Evolutionary conservation across 257 asterid genomes (phyloP), one percentile per base, ranked within the genome.

Genomic region (Solanum arcanum): DNA sequence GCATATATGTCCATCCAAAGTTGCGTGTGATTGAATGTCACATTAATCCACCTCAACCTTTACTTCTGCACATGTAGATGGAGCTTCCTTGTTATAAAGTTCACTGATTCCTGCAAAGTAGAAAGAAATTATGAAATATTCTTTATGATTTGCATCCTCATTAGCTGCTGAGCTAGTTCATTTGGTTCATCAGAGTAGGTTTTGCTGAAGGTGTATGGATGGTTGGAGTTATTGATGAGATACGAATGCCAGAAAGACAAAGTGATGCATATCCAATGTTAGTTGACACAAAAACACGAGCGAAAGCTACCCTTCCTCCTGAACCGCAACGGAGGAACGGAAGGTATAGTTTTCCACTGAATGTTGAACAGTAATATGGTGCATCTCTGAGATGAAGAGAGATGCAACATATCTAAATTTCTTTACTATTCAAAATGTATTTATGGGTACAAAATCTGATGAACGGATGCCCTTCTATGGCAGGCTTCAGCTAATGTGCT

Each of bases 401-500:
- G 80, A 80, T 87, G 62, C 84, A 72, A 78, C 74, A 13, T 8
- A 16, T n/a, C 9, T 20, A 15, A 47, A 77, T 76, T 33, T 16
- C 9, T 52, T 80, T 74, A 15, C 25, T 46, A 78, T 46, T 78
- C 60, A 1, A 78, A 15, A 49, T 49, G 12, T 81, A 31, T 64
- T 29, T 81, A 29, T 0, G 20, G 29, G 29, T 49, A 11, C 46
- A 81, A 81, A 78, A 49, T 29, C 29, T 81, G 42, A 81, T 31
- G 69, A 47, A 29, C 85, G 31, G 69, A 35, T 29, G 68, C 21
- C 20, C 85, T 81, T 49, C 27, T 88, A 82, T 87, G 86, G 91
- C 96, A 96, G 99, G 98, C 94, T 95, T 86, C 99, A 96, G 86
- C 78, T 96, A 46, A 96, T 96, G 99, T 94, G 98, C 95, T 96